phyloP scores from a whole-genome alignment of 106 monocot genomes.

The Apostasia ramifera region DNA sequence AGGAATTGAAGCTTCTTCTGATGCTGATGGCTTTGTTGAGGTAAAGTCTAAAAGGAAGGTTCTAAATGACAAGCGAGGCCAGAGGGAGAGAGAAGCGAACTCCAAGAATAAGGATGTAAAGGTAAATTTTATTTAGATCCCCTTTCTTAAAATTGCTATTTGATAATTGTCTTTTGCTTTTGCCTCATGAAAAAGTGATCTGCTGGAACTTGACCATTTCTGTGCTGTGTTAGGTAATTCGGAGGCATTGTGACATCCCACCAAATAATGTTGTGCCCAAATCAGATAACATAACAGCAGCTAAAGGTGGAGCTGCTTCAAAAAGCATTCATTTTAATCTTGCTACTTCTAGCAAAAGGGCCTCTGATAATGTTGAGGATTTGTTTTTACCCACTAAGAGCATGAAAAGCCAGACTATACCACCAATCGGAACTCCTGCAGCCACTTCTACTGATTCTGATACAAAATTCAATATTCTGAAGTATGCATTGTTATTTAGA shows the following conservation, averaged over 20 bases:
- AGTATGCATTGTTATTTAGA: conserved; percentile 33
- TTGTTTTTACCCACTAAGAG: conserved; percentile 24
- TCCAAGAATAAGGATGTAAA: conserved; percentile 58
- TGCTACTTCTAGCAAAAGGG: conserved; percentile 19
- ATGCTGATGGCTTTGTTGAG: conserved; percentile 92
- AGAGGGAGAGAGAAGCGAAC: conserved; percentile 80
- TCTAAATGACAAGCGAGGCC: conserved; percentile 74
- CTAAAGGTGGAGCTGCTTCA: conserved; percentile 4
- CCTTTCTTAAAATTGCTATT: neutral
- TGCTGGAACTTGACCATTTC: neutral
- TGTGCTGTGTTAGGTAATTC: conserved; percentile 31
- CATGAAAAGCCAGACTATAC: conserved; percentile 31
- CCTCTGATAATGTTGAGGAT: conserved; percentile 12
- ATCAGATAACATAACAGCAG: conserved; percentile 23
- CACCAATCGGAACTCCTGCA: conserved; percentile 42
- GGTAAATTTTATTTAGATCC: conserved; percentile 24
- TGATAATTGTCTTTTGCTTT: neutral
- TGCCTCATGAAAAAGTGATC: neutral
- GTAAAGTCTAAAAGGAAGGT: conserved; percentile 96
- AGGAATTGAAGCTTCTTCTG: conserved; percentile 84
- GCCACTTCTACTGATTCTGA: conserved; percentile 22
- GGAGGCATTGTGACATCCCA: conserved; percentile 30
- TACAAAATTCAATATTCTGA: conserved; percentile 24
- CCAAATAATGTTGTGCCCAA: conserved; percentile 18
- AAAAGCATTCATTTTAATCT: conserved; percentile 14